Evolutionary conservation across 352 stramenopile species (phyloP), one percentile per base, ranked within the genome.

Genomic region (Thraustotheca clavata): DNA sequence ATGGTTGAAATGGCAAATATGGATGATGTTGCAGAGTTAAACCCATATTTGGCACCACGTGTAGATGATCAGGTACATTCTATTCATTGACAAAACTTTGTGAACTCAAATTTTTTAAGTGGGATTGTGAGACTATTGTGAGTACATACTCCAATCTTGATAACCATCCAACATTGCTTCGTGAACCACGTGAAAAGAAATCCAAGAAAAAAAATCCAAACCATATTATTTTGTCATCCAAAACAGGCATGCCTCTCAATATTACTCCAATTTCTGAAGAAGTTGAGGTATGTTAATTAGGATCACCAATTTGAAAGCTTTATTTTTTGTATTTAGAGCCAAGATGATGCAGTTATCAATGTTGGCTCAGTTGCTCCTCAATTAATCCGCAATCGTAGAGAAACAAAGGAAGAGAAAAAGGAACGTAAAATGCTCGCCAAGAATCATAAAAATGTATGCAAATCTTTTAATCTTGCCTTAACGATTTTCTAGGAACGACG

Each of bases 101-200:
- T n/a, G n/a, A n/a, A n/a, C n/a, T n/a, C n/a, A n/a, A n/a, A n/a
- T 50, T 59, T 39, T 61, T 6, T 31, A 20, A 85, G 65, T 99
- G 96, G 96, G 96, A 99, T 76, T 98, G 89, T 67, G 95, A 99
- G 73, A 98, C 91, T 43, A 98, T 99, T 57, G 78, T 99, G 55
- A 98, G 93, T 60, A 99, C 96, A 38, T 99, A 99, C 78, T 98
- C 92, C 32, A 99, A 97, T 70, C 60, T 98, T 68, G 96, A 99
- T 73, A 99, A 99, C 79, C 97, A 98, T 74, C 96, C 96, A 26
- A 96, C 87, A 8, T 68, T 98, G 7, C 85, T 98, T 59, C 76
- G 77, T 38, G 83, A 94, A 55, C 54, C 33, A 22, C 36, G 33
- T 0, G 74, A 87, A n/a, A 83, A 82, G 40, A 89, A 87, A 61